Base-by-base conservation (phyloP, 345 rosid species). In the Triadica sebifera region DNA sequence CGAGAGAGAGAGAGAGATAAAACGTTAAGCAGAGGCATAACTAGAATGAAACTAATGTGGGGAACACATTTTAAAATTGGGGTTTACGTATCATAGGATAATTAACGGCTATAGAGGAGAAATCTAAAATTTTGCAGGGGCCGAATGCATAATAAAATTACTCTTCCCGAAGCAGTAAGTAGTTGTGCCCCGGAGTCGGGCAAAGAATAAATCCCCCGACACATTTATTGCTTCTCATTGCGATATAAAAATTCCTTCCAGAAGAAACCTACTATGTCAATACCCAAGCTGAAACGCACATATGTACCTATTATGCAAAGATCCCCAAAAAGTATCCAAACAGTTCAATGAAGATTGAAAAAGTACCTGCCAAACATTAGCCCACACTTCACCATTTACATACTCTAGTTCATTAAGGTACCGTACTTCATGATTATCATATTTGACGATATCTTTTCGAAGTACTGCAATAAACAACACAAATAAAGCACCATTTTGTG, bases 371-470 rank as follows among this genome's bases (percentile, higher is more conserved):
- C 90, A 96, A 71, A 96, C 83, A 69, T 96, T 96, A 8, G 97
- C 97, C 99, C 99, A 96, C 47, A 96, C 83, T 88, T 96, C 99
- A 16, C 92, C 89, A 77, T 96, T 80, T 71, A 96, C 75, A 79
- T 84, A 93, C 85, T 96, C 99, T 56, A 93, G 87, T 76, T 93
- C 99, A 77, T 96, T 93, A 62, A 96, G 93, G 83, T 77, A 78
- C 67, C 77, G 88, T 15, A 96, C 92, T 69, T 89, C 86, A 70
- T 62, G 80, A 50, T 86, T 89, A 74, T 82, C 71, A 78, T 87
- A 93, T 81, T 74, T 86, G 75, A 93, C 84, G 19, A 71, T 76
- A 17, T 86, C 79, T 74, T 86, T 85, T 70, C 60, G 60, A 39
- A 79, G 84, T 67, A 88, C 97, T 93, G 91, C 85, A 91, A 73